phyloP scores from a whole-genome alignment of 768 basidiomycete species.

The Trichaptum fuscoviolaceum region DNA sequence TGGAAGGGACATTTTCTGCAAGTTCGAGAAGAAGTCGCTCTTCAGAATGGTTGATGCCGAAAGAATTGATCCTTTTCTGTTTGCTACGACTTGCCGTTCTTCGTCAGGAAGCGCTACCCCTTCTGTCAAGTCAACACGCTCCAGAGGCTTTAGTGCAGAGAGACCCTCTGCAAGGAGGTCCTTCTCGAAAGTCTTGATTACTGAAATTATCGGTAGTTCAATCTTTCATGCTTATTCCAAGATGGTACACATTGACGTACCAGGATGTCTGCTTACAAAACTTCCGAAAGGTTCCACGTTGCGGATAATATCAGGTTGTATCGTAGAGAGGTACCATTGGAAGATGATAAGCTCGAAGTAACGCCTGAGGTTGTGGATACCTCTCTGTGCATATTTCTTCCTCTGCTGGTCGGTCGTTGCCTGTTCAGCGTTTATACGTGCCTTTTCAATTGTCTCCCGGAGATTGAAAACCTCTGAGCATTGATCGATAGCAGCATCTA shows the following conservation, averaged over 20 bases:
- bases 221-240: background rate
- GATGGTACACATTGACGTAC: slow-evolving; percentile 31
- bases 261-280: slow-evolving; percentile 81
- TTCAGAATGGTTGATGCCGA: slow-evolving; percentile 93
- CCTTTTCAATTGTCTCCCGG: slow-evolving; percentile 83
- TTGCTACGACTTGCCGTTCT: slow-evolving; percentile 78
- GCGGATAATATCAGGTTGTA: slow-evolving; percentile 70
- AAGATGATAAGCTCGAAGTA: slow-evolving; percentile 87
- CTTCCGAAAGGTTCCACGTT: slow-evolving; percentile 74
- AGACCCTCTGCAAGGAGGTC: slow-evolving; percentile 78
- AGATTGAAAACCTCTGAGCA: slow-evolving; percentile 82
- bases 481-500: slow-evolving; percentile 85
- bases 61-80: slow-evolving; percentile 78
- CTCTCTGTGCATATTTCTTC: slow-evolving; percentile 63
- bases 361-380: slow-evolving; percentile 76
- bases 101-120: slow-evolving; percentile 86
- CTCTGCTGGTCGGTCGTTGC: slow-evolving; percentile 68
- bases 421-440: slow-evolving; percentile 72
- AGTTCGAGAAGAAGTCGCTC: slow-evolving; percentile 87
- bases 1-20: slow-evolving; percentile 95
- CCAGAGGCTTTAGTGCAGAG: slow-evolving; percentile 76
- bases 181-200: slow-evolving; percentile 93
- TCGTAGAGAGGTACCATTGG: slow-evolving; percentile 84
- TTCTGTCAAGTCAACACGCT: slow-evolving; percentile 58
- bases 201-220: slow-evolving; percentile 32